Evolutionary conservation across 805 yeast genomes (phyloP).

Genomic region (Kregervanrija fluxuum): DNA sequence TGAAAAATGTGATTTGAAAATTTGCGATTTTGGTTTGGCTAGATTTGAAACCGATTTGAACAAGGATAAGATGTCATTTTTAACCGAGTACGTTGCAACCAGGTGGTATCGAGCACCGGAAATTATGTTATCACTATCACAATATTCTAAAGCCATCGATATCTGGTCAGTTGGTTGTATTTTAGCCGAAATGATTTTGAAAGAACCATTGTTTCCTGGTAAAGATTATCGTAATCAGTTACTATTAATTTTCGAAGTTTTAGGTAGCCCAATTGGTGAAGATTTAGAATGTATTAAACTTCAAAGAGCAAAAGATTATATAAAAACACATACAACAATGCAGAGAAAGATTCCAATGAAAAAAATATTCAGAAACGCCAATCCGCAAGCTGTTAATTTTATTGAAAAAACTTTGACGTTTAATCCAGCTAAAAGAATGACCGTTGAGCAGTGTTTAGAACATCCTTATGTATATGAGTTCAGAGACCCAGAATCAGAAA

Average conservation of each 20-base stretch:
- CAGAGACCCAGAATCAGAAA: slow-evolving; percentile 71
- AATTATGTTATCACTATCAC: slow-evolving; percentile 66
- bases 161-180: slow-evolving; percentile 80
- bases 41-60: slow-evolving; percentile 42
- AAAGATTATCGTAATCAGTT: slow-evolving; percentile 65
- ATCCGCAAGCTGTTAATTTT: slow-evolving; percentile 50
- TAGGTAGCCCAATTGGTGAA: slow-evolving; percentile 70
- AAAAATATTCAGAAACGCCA: slow-evolving; percentile 41
- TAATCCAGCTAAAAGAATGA: slow-evolving; percentile 74
- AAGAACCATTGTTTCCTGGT: slow-evolving; percentile 68
- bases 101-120: slow-evolving; percentile 85
- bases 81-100: slow-evolving; percentile 80
- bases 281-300: slow-evolving; percentile 70
- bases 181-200: slow-evolving; percentile 57
- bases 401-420: slow-evolving; percentile 70
- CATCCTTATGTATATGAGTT: slow-evolving; percentile 72
- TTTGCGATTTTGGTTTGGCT: slow-evolving; percentile 76
- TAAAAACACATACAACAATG: slow-evolving; percentile 34
- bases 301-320: slow-evolving; percentile 71
- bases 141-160: slow-evolving; percentile 71
- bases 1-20: slow-evolving; percentile 65
- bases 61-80: slow-evolving; percentile 27
- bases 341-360: slow-evolving; percentile 53
- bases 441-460: slow-evolving; percentile 71
- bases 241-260: slow-evolving; percentile 54